phyloP scores from a whole-genome alignment of 2,329 filamentous ascomycete genomes.

The Epichloe scottii region DNA sequence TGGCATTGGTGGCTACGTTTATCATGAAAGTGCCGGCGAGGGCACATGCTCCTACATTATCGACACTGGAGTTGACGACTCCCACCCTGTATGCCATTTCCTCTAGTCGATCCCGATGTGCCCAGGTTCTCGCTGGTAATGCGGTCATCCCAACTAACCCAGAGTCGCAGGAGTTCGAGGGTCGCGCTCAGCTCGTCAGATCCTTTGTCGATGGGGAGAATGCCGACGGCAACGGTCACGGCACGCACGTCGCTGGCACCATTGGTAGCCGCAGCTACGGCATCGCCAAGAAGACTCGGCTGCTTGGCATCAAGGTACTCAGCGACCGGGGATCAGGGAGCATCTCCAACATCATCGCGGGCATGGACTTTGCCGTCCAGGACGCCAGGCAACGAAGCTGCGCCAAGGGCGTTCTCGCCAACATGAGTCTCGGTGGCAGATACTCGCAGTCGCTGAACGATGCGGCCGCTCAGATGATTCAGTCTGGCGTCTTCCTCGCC shows the following conservation, averaged over 20 bases:
- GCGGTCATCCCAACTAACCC: constrained; percentile 13
- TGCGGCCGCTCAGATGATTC: constrained; percentile 33
- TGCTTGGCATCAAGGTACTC: constrained; percentile 35
- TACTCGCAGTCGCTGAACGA: constrained; percentile 34
- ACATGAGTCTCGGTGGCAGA: constrained; percentile 43
- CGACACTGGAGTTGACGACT: constrained; percentile 29
- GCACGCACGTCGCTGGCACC: constrained; percentile 13
- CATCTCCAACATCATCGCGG: constrained; percentile 30
- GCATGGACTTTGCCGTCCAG: constrained; percentile 29
- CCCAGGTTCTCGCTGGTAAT: not conserved
- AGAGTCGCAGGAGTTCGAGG: constrained; percentile 23
- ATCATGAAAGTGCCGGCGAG: constrained; percentile 25
- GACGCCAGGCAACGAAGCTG: constrained; percentile 25
- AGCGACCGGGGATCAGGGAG: constrained; percentile 18
- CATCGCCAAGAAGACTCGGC: constrained; percentile 29
- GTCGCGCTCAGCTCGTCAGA: constrained; percentile 19
- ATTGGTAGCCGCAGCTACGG: constrained; percentile 21
- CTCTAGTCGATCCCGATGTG: constrained; percentile 12
- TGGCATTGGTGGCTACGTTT: constrained; percentile 21
- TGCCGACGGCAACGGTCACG: constrained; percentile 15
- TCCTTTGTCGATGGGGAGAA: constrained; percentile 14
- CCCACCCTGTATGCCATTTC: constrained; percentile 25
- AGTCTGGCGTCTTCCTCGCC: constrained; percentile 36
- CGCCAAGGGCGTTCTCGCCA: constrained; percentile 35
- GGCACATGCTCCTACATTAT: constrained; percentile 32